phyloP scores from a whole-genome alignment of 169 alveolate species.

The Plasmodium relictum region DNA sequence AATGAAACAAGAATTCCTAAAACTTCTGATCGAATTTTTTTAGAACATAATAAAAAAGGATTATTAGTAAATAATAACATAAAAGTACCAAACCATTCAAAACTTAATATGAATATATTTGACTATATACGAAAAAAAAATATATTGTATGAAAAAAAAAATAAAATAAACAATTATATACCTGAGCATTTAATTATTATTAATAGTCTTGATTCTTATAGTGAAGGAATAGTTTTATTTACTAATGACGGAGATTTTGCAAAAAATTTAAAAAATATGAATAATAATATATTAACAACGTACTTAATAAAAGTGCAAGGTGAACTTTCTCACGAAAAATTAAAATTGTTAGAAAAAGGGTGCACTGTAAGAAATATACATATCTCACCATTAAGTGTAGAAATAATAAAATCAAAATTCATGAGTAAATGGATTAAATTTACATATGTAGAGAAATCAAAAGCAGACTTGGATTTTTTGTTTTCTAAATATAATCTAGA shows the following conservation, averaged over 20 bases:
- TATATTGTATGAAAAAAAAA: constrained; percentile 40
- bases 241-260: constrained; percentile 77
- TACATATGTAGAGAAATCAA: constrained; percentile 72
- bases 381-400: constrained; percentile 36
- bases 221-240: constrained; percentile 51
- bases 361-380: constrained; percentile 12
- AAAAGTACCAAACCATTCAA: not conserved
- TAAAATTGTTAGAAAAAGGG: constrained; percentile 40
- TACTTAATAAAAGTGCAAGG: constrained; percentile 62
- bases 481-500: constrained; percentile 50
- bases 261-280: constrained; percentile 40
- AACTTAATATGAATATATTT: constrained; percentile 20
- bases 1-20: not conserved
- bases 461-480: constrained; percentile 19
- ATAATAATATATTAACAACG: constrained; percentile 57
- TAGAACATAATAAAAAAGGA: not conserved
- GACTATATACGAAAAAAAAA: constrained; percentile 45
- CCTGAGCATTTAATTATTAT: constrained; percentile 66
- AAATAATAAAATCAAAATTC: constrained; percentile 15
- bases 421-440: constrained; percentile 52
- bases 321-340: constrained; percentile 23
- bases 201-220: constrained; percentile 27
- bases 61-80: not conserved
- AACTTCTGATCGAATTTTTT: not conserved
- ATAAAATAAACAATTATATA: constrained; percentile 15